Conservation (phyloP, 2,329 filamentous ascomycete genomes). For the Trichoderma sp. region DNA sequence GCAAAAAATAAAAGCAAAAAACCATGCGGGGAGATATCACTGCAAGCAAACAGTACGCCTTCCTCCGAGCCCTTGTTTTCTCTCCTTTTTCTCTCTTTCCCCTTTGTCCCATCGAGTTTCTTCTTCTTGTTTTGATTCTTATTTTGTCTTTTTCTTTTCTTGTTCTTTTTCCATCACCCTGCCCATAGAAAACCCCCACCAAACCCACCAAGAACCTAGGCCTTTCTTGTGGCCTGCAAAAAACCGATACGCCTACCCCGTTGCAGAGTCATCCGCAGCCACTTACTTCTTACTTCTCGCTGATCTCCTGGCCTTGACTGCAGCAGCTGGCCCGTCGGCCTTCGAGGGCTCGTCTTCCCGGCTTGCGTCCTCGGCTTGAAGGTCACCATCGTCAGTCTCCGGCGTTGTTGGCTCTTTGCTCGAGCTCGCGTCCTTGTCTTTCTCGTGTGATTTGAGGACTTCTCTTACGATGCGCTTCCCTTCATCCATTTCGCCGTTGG, state of each 20-base stretch:
- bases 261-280: constrained; percentile 8
- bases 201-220: neutral
- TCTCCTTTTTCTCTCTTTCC: neutral
- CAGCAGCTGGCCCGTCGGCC: neutral
- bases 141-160: neutral
- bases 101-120: neutral
- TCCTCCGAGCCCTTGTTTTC: neutral
- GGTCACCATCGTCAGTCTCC: constrained; percentile 24
- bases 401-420: constrained; percentile 27
- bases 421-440: constrained; percentile 13
- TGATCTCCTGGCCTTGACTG: constrained; percentile 13
- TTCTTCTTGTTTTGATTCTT: neutral
- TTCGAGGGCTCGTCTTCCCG: constrained; percentile 17
- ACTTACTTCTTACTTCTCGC: constrained; percentile 11
- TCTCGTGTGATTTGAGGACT: constrained; percentile 44
- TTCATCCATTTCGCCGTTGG: constrained; percentile 82
- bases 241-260: constrained; percentile 12
- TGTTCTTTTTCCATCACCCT: neutral
- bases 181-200: neutral
- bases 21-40: constrained; percentile 1
- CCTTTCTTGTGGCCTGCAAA: constrained; percentile 11
- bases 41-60: constrained; percentile 8
- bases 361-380: constrained; percentile 23
- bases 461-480: constrained; percentile 70
- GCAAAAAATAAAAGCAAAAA: neutral